Conservation (phyloP, 371 early-diverging fungal species). For the Synchytrium microbalum region DNA sequence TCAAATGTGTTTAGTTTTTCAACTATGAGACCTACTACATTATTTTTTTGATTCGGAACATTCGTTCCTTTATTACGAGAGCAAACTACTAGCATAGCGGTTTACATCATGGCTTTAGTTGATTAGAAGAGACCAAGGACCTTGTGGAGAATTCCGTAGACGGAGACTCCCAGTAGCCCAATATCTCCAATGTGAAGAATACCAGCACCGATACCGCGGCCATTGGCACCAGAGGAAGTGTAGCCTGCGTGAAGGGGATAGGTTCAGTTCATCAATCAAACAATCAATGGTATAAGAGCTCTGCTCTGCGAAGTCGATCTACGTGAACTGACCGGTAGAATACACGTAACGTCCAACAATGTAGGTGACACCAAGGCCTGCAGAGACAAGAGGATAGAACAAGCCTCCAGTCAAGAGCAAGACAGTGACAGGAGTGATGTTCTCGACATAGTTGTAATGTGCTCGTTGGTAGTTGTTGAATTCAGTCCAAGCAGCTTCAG, state of each 20-base stretch:
- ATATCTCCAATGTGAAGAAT: neutral
- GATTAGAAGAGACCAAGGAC: neutral
- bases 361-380: neutral
- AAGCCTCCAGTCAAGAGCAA: neutral
- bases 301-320: no score
- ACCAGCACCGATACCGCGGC: neutral
- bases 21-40: no score
- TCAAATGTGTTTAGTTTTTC: no score
- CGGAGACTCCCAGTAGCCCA: neutral
- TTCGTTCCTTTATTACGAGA: no score
- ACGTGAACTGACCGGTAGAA: no score
- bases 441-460: slow-evolving; percentile 6
- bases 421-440: neutral
- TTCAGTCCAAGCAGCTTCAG: neutral
- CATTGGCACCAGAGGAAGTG: neutral
- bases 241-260: neutral
- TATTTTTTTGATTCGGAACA: no score
- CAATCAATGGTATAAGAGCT: no score
- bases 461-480: slow-evolving; percentile 6
- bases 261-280: neutral
- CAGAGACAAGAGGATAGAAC: neutral
- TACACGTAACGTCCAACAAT: no score
- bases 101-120: no score
- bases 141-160: slow-evolving; percentile 2
- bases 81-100: no score